A percentile compares a stretch with the other conserved stretches of the same genome.
Conservation (phyloP, 2,329 filamentous ascomycete species). For the Tolypocladium pustulatum region DNA sequence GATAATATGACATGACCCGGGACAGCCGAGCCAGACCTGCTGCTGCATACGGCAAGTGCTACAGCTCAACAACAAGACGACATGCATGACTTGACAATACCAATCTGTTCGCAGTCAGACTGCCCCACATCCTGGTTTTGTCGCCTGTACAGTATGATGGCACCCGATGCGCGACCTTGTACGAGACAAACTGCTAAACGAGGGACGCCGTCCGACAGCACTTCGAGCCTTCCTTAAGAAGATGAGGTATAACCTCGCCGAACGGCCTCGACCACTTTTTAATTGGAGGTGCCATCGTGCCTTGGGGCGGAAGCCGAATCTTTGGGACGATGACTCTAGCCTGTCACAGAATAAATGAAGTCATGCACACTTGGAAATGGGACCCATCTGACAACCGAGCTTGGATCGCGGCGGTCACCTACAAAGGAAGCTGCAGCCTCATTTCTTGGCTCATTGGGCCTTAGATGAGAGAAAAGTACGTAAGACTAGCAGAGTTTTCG, state of each 20-base stretch:
- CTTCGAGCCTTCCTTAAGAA: too few species aligned
- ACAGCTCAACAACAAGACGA: not conserved
- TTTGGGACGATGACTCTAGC: not conserved
- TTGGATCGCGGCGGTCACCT: not conserved
- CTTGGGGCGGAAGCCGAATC: not conserved
- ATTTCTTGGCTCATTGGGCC: not conserved
- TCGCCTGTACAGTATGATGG: not conserved
- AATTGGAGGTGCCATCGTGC: not conserved
- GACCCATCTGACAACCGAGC: not conserved
- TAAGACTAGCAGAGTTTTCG: not conserved
- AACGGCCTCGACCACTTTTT: not conserved
- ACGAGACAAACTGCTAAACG: not conserved
- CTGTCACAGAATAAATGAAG: constrained; percentile 1
- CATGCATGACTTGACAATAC: not conserved
- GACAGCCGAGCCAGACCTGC: not conserved
- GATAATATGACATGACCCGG: not conserved
- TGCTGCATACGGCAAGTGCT: too few species aligned
- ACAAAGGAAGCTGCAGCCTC: not conserved
- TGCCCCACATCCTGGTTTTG: not conserved
- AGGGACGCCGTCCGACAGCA: not conserved
- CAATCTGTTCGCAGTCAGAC: not conserved
- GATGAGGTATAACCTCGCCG: not conserved
- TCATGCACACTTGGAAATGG: not conserved
- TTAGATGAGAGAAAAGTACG: not conserved
- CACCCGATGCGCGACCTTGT: not conserved